A percentile compares a stretch with the other conserved stretches of the same genome.
phyloP scores from a whole-genome alignment of 345 rosid species.

The Turnera subulata region DNA sequence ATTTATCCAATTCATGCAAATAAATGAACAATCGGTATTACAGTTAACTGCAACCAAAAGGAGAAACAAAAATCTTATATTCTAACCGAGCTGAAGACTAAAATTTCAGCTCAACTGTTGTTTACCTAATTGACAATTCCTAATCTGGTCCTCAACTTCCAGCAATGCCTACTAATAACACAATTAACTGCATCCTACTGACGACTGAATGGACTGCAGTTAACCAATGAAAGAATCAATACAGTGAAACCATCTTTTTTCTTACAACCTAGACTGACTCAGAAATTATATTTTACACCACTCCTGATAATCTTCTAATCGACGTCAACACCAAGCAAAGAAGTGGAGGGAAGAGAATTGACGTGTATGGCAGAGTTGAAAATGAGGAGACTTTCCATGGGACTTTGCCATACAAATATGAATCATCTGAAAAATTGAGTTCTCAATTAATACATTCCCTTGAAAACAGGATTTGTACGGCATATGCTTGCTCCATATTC shows the following conservation, averaged over 20 bases:
- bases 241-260: conserved; percentile 3
- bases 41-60: neutral
- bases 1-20: conserved; percentile 13
- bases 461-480: conserved; percentile 99
- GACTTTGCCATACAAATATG: neutral
- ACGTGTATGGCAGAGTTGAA: no score
- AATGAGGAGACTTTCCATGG: neutral
- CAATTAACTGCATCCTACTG: conserved; percentile 1
- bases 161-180: no score
- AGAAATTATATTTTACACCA: conserved; percentile 11
- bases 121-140: conserved; percentile 10
- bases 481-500: conserved; percentile 98
- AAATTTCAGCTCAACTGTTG: conserved; percentile 19
- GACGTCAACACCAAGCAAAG: conserved; percentile 13
- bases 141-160: conserved; percentile 1
- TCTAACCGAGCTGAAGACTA: conserved; percentile 22
- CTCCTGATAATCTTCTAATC: neutral
- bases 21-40: conserved; percentile 13
- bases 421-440: conserved; percentile 6
- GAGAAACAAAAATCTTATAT: neutral
- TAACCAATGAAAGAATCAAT: conserved; percentile 35
- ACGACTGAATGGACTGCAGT: conserved; percentile 9
- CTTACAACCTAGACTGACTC: neutral
- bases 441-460: conserved; percentile 79
- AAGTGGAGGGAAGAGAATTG: no score